Evolutionary conservation across 441 rosid species (phyloP).

Genomic region (Euphorbia celastroides): DNA sequence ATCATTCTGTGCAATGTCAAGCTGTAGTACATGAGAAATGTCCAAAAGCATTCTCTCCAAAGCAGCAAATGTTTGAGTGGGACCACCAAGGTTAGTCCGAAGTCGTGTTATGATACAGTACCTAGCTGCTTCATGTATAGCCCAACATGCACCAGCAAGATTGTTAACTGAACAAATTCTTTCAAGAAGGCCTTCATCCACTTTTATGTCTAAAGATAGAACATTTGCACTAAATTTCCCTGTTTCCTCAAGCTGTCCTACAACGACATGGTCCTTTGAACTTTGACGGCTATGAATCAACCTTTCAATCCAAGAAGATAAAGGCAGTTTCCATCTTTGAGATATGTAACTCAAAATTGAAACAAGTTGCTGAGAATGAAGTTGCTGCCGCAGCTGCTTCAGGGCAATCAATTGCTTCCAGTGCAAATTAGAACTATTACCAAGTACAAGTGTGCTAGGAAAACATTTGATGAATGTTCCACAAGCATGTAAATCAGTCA

Average conservation of each 20-base stretch:
- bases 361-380: constrained; percentile 93
- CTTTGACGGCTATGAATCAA: constrained; percentile 57
- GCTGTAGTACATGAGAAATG: constrained; percentile 77
- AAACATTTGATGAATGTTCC: constrained; percentile 40
- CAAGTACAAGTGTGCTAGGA: constrained; percentile 40
- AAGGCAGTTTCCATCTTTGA: constrained; percentile 91
- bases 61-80: constrained; percentile 98
- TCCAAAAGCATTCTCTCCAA: constrained; percentile 97
- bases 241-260: constrained; percentile 61
- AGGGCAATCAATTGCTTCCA: constrained; percentile 95
- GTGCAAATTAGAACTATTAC: constrained; percentile 49
- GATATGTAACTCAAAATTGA: constrained; percentile 92
- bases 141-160: constrained; percentile 98
- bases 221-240: constrained; percentile 33
- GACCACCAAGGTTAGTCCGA: constrained; percentile 98
- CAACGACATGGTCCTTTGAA: constrained; percentile 43
- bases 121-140: constrained; percentile 96
- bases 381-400: constrained; percentile 67
- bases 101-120: constrained; percentile 83
- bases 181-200: constrained; percentile 69
- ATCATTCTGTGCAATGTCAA: constrained; percentile 78
- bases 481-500: constrained; percentile 49
- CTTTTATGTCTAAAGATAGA: constrained; percentile 52
- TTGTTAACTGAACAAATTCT: constrained; percentile 70
- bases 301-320: constrained; percentile 88